Conservation (phyloP, 2,329 filamentous ascomycete genomes). For the Seiridium cupressi region DNA sequence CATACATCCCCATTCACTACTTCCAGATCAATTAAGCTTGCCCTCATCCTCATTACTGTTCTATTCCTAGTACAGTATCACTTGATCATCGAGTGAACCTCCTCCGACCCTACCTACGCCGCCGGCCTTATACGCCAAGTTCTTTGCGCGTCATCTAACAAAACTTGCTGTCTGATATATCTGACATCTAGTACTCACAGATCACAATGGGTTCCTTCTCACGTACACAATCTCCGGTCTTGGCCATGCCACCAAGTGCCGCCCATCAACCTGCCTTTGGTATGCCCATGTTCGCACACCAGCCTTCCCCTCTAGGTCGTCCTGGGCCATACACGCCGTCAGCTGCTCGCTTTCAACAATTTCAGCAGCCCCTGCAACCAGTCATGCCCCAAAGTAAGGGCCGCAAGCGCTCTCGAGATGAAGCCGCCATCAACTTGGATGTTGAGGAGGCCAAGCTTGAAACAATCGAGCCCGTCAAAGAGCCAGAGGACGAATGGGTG, state of each 20-base stretch:
- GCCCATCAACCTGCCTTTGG: conserved; percentile 39
- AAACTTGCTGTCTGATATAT: conserved; percentile 11
- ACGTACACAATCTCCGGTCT: conserved; percentile 33
- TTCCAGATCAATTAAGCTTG: conserved; percentile 17
- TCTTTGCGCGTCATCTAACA: conserved; percentile 8
- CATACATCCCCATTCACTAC: conserved; percentile 16
- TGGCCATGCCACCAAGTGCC: conserved; percentile 42
- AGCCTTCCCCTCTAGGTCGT: conserved; percentile 27
- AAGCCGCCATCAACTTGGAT: conserved; percentile 67
- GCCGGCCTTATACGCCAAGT: background rate
- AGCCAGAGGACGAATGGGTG: conserved; percentile 63
- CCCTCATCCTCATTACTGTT: conserved; percentile 7
- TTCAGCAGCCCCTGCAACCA: conserved; percentile 23
- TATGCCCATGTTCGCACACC: conserved; percentile 37
- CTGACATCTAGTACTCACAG: conserved; percentile 15
- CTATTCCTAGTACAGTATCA: conserved; percentile 8
- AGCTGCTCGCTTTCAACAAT: conserved; percentile 28
- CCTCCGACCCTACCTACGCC: conserved; percentile 6
- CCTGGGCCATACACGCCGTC: conserved; percentile 32
- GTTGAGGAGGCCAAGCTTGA: conserved; percentile 38
- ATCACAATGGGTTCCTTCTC: conserved; percentile 34
- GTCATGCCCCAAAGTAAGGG: conserved; percentile 45
- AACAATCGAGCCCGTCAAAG: conserved; percentile 40
- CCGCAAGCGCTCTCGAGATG: conserved; percentile 75
- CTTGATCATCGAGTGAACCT: conserved; percentile 2